Evolutionary conservation across 768 basidiomycete species (phyloP).

Genomic region (Tubosaeta sp.): DNA sequence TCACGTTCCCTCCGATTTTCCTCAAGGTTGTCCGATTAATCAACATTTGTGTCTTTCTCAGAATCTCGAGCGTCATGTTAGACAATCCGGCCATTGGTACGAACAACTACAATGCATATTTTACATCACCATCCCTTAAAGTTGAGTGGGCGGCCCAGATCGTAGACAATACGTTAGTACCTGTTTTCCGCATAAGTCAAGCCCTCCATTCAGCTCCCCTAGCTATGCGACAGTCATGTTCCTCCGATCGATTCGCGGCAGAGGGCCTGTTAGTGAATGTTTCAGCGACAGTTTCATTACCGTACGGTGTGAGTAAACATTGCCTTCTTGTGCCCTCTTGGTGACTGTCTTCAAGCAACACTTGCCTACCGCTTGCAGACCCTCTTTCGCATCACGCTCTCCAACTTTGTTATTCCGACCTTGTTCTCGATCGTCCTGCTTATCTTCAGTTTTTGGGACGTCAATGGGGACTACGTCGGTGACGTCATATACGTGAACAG

Average conservation of each 20-base stretch:
- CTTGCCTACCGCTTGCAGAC: constrained; percentile 11
- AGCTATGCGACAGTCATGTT: constrained; percentile 27
- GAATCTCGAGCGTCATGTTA: constrained; percentile 8
- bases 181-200: background rate
- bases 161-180: constrained; percentile 24
- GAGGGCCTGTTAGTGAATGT: background rate
- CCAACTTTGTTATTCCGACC: constrained; percentile 29
- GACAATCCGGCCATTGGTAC: background rate
- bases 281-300: background rate
- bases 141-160: constrained; percentile 29
- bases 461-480: background rate
- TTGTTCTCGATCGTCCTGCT: constrained; percentile 17
- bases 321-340: background rate
- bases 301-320: background rate
- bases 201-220: background rate
- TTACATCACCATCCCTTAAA: constrained; percentile 23
- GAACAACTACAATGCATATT: constrained; percentile 4
- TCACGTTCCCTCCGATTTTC: constrained; percentile 15
- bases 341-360: constrained; percentile 3
- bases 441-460: background rate
- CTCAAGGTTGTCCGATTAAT: constrained; percentile 18
- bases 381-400: constrained; percentile 20
- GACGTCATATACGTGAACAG: constrained; percentile 1
- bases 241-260: constrained; percentile 4
- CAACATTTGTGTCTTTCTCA: constrained; percentile 20